A percentile compares a stretch with the other conserved stretches of the same genome.
Conservation (phyloP, 352 stramenopile genomes). For the Globisporangium recalcitrans region DNA sequence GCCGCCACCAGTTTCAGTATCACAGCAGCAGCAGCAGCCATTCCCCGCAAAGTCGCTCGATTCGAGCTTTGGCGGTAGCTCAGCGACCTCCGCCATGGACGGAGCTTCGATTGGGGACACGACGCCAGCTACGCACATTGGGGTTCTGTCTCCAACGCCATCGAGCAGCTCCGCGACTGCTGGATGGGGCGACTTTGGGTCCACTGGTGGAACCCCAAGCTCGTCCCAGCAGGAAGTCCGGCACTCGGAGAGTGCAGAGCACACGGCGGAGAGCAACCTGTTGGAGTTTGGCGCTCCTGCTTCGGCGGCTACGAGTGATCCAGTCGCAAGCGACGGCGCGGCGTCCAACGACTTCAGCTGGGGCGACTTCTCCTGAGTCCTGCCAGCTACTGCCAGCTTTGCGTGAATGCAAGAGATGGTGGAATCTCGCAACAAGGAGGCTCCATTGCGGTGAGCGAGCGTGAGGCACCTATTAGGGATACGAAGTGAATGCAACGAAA, state of each 20-base stretch:
- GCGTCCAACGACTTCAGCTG: slow-evolving; percentile 7
- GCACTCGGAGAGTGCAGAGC: slow-evolving; percentile 8
- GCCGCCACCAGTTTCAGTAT: background rate
- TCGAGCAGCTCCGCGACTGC: background rate
- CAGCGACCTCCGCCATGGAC: background rate
- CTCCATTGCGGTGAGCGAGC: no score
- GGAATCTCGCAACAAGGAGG: background rate
- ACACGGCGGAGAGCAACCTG: background rate
- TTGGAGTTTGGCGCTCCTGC: slow-evolving; percentile 1
- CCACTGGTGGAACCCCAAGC: background rate
- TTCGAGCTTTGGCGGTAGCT: background rate
- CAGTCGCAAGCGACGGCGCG: background rate
- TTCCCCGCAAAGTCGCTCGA: background rate
- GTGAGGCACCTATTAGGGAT: no score
- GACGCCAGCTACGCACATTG: background rate
- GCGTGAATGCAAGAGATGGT: background rate
- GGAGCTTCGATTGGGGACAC: background rate
- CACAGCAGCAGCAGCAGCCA: background rate
- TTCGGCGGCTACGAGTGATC: background rate
- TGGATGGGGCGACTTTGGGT: background rate
- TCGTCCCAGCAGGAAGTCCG: slow-evolving; percentile 9
- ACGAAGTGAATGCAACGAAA: background rate
- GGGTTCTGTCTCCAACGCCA: background rate
- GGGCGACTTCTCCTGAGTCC: slow-evolving; percentile 11
- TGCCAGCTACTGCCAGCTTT: no score